These are phyloP conservation scores for Letharia columbiana DNA, from an alignment of 495 filamentous ascomycete species.

Conservation along the genomic window DNA sequence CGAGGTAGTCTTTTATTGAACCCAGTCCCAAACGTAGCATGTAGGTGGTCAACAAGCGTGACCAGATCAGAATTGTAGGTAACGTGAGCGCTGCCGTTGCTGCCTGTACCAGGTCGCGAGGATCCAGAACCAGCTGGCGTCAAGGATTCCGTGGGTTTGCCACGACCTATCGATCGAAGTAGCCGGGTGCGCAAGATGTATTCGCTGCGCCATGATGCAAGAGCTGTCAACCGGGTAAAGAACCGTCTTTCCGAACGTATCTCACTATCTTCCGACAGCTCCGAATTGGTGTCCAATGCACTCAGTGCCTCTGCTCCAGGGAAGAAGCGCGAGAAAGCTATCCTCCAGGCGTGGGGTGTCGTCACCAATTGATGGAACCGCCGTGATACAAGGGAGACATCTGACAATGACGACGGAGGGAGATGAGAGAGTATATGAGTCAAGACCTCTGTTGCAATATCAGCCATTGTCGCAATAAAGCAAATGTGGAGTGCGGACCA, in stretches of 20 bases:
- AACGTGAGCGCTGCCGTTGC: slow-evolving; percentile 51
- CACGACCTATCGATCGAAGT: slow-evolving; percentile 66
- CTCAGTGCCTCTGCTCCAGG: slow-evolving; percentile 54
- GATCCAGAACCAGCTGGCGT: slow-evolving; percentile 42
- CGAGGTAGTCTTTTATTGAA: slow-evolving; percentile 60
- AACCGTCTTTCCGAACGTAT: slow-evolving; percentile 58
- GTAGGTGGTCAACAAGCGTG: slow-evolving; percentile 63
- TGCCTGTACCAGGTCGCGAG: slow-evolving; percentile 39
- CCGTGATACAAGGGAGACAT: slow-evolving; percentile 72
- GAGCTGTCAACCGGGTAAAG: slow-evolving; percentile 69
- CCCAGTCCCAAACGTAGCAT: slow-evolving; percentile 56
- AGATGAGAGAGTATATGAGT: slow-evolving; percentile 89
- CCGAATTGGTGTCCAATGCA: slow-evolving; percentile 23
- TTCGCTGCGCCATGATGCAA: slow-evolving; percentile 86
- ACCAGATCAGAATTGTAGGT: slow-evolving; percentile 77
- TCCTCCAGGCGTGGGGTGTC: slow-evolving; percentile 82
- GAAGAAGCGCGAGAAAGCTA: slow-evolving; percentile 83
- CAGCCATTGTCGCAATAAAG: slow-evolving; percentile 19
- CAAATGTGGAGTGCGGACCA: slow-evolving; percentile 45
- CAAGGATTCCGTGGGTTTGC: slow-evolving; percentile 58
- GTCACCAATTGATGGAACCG: slow-evolving; percentile 77
- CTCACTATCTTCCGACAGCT: slow-evolving; percentile 34
- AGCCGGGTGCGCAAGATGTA: slow-evolving; percentile 82
- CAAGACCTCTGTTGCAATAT: slow-evolving; percentile 60
- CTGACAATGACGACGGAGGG: slow-evolving; percentile 64